A percentile compares a stretch with the other conserved stretches of the same genome.
Evolutionary conservation across 2,329 filamentous ascomycete genomes (phyloP).

Genomic region (Nemania sp.): DNA sequence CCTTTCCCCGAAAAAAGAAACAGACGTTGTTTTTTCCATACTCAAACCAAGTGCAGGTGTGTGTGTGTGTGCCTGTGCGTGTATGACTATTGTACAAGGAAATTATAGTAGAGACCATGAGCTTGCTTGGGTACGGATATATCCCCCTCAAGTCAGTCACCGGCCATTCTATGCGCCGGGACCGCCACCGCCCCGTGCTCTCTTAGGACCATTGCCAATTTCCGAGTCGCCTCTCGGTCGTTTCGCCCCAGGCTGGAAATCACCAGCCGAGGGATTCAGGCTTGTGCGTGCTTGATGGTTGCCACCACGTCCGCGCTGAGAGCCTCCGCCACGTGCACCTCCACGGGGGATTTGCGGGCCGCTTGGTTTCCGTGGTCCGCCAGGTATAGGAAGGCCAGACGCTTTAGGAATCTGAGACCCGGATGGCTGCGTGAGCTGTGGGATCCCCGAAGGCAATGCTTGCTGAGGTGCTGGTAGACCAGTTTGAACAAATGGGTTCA

Average conservation of each 20-base stretch:
- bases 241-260: conserved; percentile 60
- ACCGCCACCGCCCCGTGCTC: conserved; percentile 42
- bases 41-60: neutral
- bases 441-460: conserved; percentile 16
- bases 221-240: conserved; percentile 56
- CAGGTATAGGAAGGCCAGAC: conserved; percentile 46
- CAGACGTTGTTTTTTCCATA: conserved; percentile 1
- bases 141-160: no score
- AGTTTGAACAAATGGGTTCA: conserved; percentile 34
- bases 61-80: no score
- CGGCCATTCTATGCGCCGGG: conserved; percentile 24
- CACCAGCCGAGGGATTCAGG: conserved; percentile 56
- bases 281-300: conserved; percentile 42
- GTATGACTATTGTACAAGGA: conserved; percentile 23
- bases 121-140: neutral
- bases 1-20: conserved; percentile 16
- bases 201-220: conserved; percentile 45
- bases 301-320: conserved; percentile 46
- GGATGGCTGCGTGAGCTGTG: conserved; percentile 27
- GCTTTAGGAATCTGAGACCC: conserved; percentile 41
- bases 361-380: conserved; percentile 42
- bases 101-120: conserved; percentile 5
- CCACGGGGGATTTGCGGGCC: conserved; percentile 35
- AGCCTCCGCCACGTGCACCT: conserved; percentile 41
- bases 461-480: conserved; percentile 23